A percentile compares a stretch with the other conserved stretches of the same genome.
Evolutionary conservation across 169 alveolate species (phyloP).

Genomic region (Plasmodium billcollinsi): DNA sequence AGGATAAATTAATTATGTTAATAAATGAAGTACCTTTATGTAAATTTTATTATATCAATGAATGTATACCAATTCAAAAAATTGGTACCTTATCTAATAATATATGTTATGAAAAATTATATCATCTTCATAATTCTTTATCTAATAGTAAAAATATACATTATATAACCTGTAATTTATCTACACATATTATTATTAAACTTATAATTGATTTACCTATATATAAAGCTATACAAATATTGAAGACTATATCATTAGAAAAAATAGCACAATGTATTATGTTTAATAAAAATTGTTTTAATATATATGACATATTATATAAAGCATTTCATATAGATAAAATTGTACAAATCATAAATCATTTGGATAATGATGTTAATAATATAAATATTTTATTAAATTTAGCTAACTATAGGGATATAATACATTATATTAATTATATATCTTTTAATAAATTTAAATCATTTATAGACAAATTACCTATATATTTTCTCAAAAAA

Average conservation of each 20-base stretch:
- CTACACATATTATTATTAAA: slow-evolving; percentile 13
- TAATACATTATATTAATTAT: slow-evolving; percentile 52
- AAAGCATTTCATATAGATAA: slow-evolving; percentile 35
- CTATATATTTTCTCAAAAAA: slow-evolving; percentile 26
- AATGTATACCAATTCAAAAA: slow-evolving; percentile 42
- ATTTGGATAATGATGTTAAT: slow-evolving; percentile 13
- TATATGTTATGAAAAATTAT: slow-evolving; percentile 53
- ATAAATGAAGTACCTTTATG: slow-evolving; percentile 51
- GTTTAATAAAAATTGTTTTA: not conserved
- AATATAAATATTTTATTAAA: slow-evolving; percentile 25
- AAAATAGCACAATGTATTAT: slow-evolving; percentile 35
- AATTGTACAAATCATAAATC: slow-evolving; percentile 23
- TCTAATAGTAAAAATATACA: slow-evolving; percentile 10
- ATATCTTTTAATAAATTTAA: slow-evolving; percentile 35
- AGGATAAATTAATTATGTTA: slow-evolving; percentile 17
- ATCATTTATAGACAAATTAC: slow-evolving; percentile 19
- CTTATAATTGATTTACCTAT: slow-evolving; percentile 46
- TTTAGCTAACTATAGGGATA: slow-evolving; percentile 11
- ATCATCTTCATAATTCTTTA: slow-evolving; percentile 16
- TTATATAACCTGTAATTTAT: slow-evolving; percentile 27
- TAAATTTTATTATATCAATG: slow-evolving; percentile 53
- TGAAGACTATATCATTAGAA: slow-evolving; percentile 24
- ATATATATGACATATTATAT: slow-evolving; percentile 20
- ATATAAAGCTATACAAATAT: slow-evolving; percentile 43
- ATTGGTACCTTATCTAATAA: slow-evolving; percentile 23